Evolutionary conservation across 2,329 filamentous ascomycete species (phyloP).

Genomic region (Sphaerostilbella broomeana): DNA sequence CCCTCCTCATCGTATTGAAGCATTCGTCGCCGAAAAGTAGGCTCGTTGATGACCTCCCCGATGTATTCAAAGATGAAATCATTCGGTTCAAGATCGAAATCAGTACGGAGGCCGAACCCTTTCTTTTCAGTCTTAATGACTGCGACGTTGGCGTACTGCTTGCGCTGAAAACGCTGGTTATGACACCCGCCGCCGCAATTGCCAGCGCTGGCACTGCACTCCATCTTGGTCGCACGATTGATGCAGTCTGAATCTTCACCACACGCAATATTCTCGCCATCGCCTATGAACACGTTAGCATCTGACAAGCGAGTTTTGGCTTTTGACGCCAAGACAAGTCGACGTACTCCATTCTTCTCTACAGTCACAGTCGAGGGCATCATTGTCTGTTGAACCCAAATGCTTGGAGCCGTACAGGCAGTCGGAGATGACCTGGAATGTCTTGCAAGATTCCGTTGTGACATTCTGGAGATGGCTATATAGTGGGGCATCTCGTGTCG

Average conservation of each 20-base stretch:
- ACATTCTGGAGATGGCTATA: constrained; percentile 72
- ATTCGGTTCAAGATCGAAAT: constrained; percentile 67
- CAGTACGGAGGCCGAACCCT: constrained; percentile 82
- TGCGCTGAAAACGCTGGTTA: constrained; percentile 90
- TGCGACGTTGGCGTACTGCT: constrained; percentile 81
- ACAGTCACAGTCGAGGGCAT: constrained; percentile 89
- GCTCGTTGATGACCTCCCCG: constrained; percentile 94
- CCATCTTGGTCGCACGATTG: constrained; percentile 96
- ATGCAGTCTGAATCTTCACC: constrained; percentile 97
- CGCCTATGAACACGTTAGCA: constrained; percentile 33
- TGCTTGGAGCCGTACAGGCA: constrained; percentile 90
- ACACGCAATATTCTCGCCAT: constrained; percentile 73
- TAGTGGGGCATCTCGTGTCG: constrained; percentile 55
- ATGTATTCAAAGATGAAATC: constrained; percentile 99
- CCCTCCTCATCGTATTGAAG: constrained; percentile 90
- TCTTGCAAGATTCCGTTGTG: constrained; percentile 65
- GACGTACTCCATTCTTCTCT: constrained; percentile 90
- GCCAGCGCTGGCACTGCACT: constrained; percentile 72
- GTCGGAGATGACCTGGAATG: constrained; percentile 74
- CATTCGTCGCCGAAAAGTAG: constrained; percentile 82
- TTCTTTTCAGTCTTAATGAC: constrained; percentile 99
- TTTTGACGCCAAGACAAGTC: constrained; percentile 13
- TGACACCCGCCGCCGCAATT: constrained; percentile 83
- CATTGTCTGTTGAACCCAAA: constrained; percentile 86
- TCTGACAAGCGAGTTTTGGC: constrained; percentile 5